These are phyloP conservation scores for Fusarium proliferatum DNA, from an alignment of 2,329 filamentous ascomycete species.

Conservation along the genomic window DNA sequence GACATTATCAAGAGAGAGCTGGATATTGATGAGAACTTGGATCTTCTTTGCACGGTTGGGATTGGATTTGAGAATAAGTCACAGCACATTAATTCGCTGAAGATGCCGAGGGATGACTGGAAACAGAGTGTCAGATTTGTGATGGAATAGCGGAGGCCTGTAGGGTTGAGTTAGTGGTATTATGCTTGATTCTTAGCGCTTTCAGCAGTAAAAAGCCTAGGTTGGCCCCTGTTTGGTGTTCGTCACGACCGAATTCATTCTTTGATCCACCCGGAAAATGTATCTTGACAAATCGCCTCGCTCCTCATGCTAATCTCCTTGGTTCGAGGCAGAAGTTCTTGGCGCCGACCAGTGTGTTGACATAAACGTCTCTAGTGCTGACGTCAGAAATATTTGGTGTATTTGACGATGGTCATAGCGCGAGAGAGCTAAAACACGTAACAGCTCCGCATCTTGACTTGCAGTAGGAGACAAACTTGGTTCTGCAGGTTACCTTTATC, in stretches of 20 bases:
- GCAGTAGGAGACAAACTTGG: rapidly evolving
- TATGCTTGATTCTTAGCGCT: background rate
- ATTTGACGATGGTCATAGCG: background rate
- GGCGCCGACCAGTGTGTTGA: no score
- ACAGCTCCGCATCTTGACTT: background rate
- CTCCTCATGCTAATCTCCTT: background rate
- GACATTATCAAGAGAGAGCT: conserved; percentile 12
- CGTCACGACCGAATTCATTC: rapidly evolving
- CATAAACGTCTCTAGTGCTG: conserved; percentile 4
- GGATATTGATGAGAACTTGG: background rate
- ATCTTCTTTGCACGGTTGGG: conserved; percentile 13
- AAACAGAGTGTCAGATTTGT: conserved; percentile 13
- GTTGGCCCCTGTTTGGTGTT: background rate
- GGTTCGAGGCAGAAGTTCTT: background rate
- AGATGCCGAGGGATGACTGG: conserved; percentile 25
- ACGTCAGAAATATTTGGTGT: background rate
- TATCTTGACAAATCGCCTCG: background rate
- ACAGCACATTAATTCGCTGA: conserved; percentile 8
- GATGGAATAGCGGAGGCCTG: background rate
- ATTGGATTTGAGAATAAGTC: conserved; percentile 23
- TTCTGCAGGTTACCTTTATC: background rate
- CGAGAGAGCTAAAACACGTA: rapidly evolving
- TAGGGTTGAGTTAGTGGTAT: background rate
- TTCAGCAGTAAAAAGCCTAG: background rate
- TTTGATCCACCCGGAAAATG: rapidly evolving